Percentiles rank a stretch among this genome's conserved stretches.
These are phyloP conservation scores for Maudiozyma barnettii DNA, from an alignment of 805 yeast genomes.

Conservation along the genomic window DNA sequence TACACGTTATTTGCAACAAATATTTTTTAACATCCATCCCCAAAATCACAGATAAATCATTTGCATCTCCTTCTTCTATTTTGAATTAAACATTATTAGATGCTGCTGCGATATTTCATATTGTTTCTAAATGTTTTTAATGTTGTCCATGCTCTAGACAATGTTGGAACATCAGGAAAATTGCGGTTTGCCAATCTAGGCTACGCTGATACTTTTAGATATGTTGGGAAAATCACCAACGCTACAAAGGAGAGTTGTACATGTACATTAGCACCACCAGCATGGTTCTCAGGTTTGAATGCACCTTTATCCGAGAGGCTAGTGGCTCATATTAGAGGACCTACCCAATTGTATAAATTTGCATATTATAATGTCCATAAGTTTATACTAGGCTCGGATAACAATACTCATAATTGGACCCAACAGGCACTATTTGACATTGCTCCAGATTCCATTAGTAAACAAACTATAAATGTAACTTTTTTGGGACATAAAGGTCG, in stretches of 20 bases:
- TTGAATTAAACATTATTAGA: not conserved
- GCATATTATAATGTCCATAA: constrained; percentile 44
- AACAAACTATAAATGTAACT: constrained; percentile 39
- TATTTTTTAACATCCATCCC: too few relatives aligned
- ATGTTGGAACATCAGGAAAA: constrained; percentile 2
- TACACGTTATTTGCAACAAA: too few relatives aligned
- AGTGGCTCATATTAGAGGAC: constrained; percentile 69
- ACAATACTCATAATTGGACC: constrained; percentile 36
- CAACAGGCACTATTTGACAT: constrained; percentile 48
- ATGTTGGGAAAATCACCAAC: constrained; percentile 13
- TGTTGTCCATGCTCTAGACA: not conserved
- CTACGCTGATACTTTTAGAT: constrained; percentile 16
- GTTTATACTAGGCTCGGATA: constrained; percentile 20
- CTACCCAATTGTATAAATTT: constrained; percentile 46
- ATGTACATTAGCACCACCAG: constrained; percentile 16
- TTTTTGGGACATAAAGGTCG: constrained; percentile 54
- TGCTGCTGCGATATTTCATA: not conserved
- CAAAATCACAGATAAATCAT: not conserved
- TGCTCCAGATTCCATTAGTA: constrained; percentile 16
- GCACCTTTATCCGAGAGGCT: constrained; percentile 55
- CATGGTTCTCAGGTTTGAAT: constrained; percentile 40
- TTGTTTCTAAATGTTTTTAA: not conserved
- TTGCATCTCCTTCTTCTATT: not conserved
- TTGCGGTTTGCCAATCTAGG: constrained; percentile 18
- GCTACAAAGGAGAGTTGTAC: constrained; percentile 10